Evolutionary conservation across 73 alveolate species (phyloP).

Genomic region (Uronychia setigera): DNA sequence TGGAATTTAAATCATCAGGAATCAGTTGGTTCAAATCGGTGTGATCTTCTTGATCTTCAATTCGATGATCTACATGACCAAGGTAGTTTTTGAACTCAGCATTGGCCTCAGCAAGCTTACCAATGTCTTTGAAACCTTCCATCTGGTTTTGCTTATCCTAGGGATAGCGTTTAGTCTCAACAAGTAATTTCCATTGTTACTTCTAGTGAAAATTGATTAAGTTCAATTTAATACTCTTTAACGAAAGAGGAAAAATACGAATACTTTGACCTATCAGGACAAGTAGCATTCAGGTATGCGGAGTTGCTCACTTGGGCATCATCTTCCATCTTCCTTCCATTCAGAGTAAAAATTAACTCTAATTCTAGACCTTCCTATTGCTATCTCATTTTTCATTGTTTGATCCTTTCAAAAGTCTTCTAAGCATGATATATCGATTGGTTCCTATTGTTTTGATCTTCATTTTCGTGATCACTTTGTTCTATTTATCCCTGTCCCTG

Average conservation of each 20-base stretch:
- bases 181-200: not conserved
- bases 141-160: not conserved
- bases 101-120: constrained; percentile 26
- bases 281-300: not conserved
- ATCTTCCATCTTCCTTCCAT: constrained; percentile 7
- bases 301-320: not conserved
- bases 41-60: constrained; percentile 4
- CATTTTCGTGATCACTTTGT: not conserved
- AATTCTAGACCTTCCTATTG: not conserved
- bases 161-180: not conserved
- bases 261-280: not conserved
- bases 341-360: constrained; percentile 8
- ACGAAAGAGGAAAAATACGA: not conserved
- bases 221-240: not conserved
- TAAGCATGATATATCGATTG: not conserved
- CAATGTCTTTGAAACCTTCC: constrained; percentile 1
- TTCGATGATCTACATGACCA: not conserved
- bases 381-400: constrained; percentile 12
- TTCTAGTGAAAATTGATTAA: not conserved
- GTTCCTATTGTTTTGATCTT: not conserved
- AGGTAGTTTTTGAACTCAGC: constrained; percentile 24
- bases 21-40: not conserved
- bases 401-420: not conserved
- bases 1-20: too few relatives aligned
- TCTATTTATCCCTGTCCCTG: constrained; percentile 9